Evolutionary conservation across 306 rosid species (phyloP).

Genomic region (Prunus armeniaca): DNA sequence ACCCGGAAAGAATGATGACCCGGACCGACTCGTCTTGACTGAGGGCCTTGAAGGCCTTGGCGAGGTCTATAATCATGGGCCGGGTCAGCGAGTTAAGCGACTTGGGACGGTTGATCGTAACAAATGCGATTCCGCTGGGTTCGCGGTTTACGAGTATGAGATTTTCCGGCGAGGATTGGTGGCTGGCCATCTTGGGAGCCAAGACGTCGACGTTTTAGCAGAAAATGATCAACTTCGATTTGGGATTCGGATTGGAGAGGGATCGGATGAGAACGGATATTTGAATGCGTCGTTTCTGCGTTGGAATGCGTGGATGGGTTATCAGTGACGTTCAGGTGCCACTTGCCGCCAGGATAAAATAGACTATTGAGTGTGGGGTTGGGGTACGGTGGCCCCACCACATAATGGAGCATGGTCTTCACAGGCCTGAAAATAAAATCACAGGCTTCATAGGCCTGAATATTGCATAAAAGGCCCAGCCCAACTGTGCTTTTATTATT

Average conservation of each 20-base stretch:
- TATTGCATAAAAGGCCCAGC: background rate
- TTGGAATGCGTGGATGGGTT: background rate
- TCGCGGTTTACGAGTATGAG: constrained; percentile 55
- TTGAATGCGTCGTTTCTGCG: background rate
- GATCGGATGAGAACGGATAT: background rate
- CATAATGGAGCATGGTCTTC: background rate
- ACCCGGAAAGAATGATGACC: constrained; percentile 67
- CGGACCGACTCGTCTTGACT: constrained; percentile 60
- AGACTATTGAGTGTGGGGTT: too few species aligned
- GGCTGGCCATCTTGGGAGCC: background rate
- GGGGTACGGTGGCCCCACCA: background rate
- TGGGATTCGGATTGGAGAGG: background rate
- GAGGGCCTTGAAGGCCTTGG: constrained; percentile 58
- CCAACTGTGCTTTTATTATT: background rate
- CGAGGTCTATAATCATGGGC: constrained; percentile 72
- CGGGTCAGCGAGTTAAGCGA: constrained; percentile 75
- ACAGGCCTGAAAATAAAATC: background rate
- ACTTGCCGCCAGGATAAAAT: background rate
- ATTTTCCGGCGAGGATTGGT: constrained; percentile 37
- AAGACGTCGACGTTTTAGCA: background rate
- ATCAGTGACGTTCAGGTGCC: background rate
- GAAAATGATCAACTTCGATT: background rate
- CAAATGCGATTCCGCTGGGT: constrained; percentile 53
- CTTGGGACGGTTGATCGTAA: constrained; percentile 81
- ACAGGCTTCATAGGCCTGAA: background rate